Evolutionary conservation across 1,139 yeast species (phyloP), one percentile per base, ranked within the genome.

Genomic region (Geotrichum candidum): DNA sequence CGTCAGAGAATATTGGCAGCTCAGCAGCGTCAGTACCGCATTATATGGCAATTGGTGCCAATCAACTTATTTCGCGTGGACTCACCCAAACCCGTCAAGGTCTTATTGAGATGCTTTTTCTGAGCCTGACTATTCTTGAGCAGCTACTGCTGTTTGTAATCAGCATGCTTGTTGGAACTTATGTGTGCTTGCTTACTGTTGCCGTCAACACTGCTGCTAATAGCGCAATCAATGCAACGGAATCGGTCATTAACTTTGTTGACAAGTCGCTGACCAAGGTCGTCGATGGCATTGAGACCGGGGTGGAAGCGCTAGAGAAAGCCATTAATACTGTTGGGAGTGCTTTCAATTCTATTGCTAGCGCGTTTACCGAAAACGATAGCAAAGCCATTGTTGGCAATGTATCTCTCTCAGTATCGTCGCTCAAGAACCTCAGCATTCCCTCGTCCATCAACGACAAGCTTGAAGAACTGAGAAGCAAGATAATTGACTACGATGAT

Each of bases 101-200:
- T 0, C 73, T 83, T 4, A 68, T 80, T 31, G 69, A 73, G 2
- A 68, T 79, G 1, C 61, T 84, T 45, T 70, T 77, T 1, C 65
- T 85, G 48, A 67, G 83, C 18, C 72, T 89, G 0, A 79, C 83
- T 0, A 86, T 86, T 0, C 76, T 86, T 15, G 86, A 88, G 67
- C 79, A 81, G 55, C 66, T 91, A 48, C 72, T 89, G 0, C 69
- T 84, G 11, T 91, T 94, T 70, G 78, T 84, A 29, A 74, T 94
- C 22, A 91, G 90, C 53, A 69, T 92, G 65, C 82, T 88, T 59
- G 74, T 91, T 9, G 98, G 97, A 0, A 92, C 98, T 0, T 89
- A 88, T 73, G 85, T 89, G 0, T 94, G 99, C 74, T 77, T 94
- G 29, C 73, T 90, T 7, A 84, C 88, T 0, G 86, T 95, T 5